Evolutionary conservation across 2,329 filamentous ascomycete genomes (phyloP).

Genomic region (Myotisia sp.): DNA sequence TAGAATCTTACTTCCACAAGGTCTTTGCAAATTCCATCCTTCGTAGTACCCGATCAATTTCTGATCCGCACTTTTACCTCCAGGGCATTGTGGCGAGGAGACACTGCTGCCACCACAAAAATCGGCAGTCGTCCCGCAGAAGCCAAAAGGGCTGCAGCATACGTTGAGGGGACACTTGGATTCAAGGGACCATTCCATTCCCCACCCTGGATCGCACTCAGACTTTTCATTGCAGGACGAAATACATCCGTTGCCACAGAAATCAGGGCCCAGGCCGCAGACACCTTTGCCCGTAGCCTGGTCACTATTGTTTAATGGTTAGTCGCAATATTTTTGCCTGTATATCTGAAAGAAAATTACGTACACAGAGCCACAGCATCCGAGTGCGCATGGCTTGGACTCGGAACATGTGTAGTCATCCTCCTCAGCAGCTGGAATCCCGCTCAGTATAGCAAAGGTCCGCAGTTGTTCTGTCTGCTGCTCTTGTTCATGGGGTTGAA

Average conservation of each 20-base stretch:
- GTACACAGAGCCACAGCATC: conserved; percentile 9
- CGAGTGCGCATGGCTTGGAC: conserved; percentile 7
- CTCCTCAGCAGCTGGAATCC: background rate
- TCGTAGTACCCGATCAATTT: conserved; percentile 26
- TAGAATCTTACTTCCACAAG: conserved; percentile 14
- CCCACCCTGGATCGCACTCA: conserved; percentile 21
- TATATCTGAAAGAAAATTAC: background rate
- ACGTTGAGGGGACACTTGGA: conserved; percentile 24
- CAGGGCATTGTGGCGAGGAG: conserved; percentile 4
- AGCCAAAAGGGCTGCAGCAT: conserved; percentile 24
- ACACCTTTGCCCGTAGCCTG: conserved; percentile 1
- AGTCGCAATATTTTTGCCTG: background rate
- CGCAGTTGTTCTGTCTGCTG: background rate
- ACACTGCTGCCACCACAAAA: conserved; percentile 17
- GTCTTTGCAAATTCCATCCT: conserved; percentile 15
- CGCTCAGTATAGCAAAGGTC: background rate
- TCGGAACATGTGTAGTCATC: conserved; percentile 5
- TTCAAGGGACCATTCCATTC: conserved; percentile 14
- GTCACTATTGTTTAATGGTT: background rate
- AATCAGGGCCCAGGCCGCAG: conserved; percentile 16
- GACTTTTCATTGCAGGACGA: conserved; percentile 17
- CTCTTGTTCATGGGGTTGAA: too few relatives aligned
- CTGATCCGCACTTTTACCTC: conserved; percentile 6
- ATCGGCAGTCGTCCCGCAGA: conserved; percentile 19
- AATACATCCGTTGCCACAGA: conserved; percentile 16